phyloP scores from a whole-genome alignment of 805 yeast species.

The Lachancea mirantina region DNA sequence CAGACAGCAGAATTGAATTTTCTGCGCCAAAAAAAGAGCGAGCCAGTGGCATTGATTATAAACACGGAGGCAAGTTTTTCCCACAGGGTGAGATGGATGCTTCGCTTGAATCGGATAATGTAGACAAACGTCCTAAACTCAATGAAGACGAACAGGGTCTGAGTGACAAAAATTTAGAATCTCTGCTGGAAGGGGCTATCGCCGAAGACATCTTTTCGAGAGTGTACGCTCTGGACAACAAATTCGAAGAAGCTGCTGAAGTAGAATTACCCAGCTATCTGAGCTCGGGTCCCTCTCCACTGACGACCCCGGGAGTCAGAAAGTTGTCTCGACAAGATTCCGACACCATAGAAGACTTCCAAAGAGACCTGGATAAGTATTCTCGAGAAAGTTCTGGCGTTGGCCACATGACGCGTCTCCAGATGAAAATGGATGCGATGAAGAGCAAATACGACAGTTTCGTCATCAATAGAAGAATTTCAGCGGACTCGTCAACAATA shows the following conservation, averaged over 20 bases:
- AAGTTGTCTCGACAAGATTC: slow-evolving; percentile 7
- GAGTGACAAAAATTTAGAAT: slow-evolving; percentile 3
- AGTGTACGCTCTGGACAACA: slow-evolving; percentile 14
- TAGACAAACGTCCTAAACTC: background rate
- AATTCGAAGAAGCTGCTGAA: slow-evolving; percentile 8
- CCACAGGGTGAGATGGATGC: slow-evolving; percentile 3
- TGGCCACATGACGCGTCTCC: slow-evolving; percentile 7
- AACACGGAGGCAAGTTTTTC: slow-evolving; percentile 2
- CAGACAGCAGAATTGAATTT: background rate
- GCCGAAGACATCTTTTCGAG: slow-evolving; percentile 12
- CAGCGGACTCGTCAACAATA: background rate
- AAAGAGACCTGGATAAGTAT: slow-evolving; percentile 2
- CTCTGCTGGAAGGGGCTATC: slow-evolving; percentile 10
- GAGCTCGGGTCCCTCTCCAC: slow-evolving; percentile 16
- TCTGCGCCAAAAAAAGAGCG: too few relatives aligned
- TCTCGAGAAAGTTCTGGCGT: slow-evolving; percentile 1
- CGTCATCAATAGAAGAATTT: background rate
- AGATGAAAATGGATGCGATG: slow-evolving; percentile 10
- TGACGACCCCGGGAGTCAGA: slow-evolving; percentile 7
- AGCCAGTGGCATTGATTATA: background rate
- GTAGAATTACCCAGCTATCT: slow-evolving; percentile 7
- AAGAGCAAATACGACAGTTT: slow-evolving; percentile 10
- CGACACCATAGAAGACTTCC: slow-evolving; percentile 6
- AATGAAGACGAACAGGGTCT: slow-evolving; percentile 1
- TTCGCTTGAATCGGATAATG: background rate